A percentile compares a stretch with the other conserved stretches of the same genome.
phyloP scores from a whole-genome alignment of 495 filamentous ascomycete species.

The Niebla homalea region DNA sequence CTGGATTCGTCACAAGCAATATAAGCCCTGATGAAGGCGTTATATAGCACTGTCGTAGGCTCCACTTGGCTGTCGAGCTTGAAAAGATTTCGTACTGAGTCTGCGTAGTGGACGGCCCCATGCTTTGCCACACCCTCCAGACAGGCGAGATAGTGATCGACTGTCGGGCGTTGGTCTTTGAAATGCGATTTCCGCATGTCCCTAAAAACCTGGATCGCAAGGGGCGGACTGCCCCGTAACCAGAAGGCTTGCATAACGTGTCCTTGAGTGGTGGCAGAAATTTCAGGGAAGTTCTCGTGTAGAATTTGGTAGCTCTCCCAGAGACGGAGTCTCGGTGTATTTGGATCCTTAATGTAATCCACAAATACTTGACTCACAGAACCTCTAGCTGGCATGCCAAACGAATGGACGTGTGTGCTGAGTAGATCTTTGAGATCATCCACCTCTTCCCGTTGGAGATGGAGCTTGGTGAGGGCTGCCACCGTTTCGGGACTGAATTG shows the following conservation, averaged over 20 bases:
- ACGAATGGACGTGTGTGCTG: slow-evolving; percentile 48
- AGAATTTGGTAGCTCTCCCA: slow-evolving; percentile 80
- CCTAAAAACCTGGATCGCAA: slow-evolving; percentile 73
- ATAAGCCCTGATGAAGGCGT: slow-evolving; percentile 79
- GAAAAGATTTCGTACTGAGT: slow-evolving; percentile 75
- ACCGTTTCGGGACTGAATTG: slow-evolving; percentile 60
- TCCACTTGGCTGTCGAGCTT: slow-evolving; percentile 76
- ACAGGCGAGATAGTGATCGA: slow-evolving; percentile 61
- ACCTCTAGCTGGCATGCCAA: slow-evolving; percentile 48
- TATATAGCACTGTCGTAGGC: slow-evolving; percentile 59
- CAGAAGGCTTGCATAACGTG: slow-evolving; percentile 78
- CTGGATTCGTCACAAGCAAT: slow-evolving; percentile 47
- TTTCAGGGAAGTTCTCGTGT: slow-evolving; percentile 66
- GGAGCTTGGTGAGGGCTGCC: slow-evolving; percentile 50
- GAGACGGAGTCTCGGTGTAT: slow-evolving; percentile 43
- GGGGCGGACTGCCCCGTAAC: slow-evolving; percentile 56
- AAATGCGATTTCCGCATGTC: slow-evolving; percentile 67
- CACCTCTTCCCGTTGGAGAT: slow-evolving; percentile 59
- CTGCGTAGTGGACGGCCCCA: slow-evolving; percentile 47
- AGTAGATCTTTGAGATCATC: slow-evolving; percentile 68
- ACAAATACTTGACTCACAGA: slow-evolving; percentile 50
- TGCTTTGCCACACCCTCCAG: slow-evolving; percentile 61
- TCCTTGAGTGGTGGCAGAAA: slow-evolving; percentile 43
- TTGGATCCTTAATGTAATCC: slow-evolving; percentile 47
- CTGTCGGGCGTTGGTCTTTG: slow-evolving; percentile 42